Evolutionary conservation across 768 basidiomycete species (phyloP), one percentile per base, ranked within the genome.

Genomic region (Lactarius deliciosus): DNA sequence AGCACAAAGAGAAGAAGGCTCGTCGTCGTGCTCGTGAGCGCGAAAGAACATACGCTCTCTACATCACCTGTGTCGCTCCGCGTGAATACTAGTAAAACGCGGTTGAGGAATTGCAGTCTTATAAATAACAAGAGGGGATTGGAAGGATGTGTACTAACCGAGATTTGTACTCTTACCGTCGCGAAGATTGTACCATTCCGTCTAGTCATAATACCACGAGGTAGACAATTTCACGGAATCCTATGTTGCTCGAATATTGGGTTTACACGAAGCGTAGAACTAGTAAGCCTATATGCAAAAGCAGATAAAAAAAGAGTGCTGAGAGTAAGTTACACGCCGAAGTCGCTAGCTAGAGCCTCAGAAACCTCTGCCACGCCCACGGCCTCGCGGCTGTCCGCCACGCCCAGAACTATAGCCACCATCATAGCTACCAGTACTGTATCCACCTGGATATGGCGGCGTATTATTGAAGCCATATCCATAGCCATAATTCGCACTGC

Each of bases 1-100:
- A 82, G 68, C 81, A 81, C 69, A 86, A 80, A 77, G 88, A 90
- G 73, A 89, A 82, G 81, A 88, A 84, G 73, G 77, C 81, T 57
- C 82, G 82, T 72, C 81, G 78, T 72, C 85, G 82, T 74, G 83
- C 82, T 50, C 86, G 80, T 73, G 84, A 84, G 65, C 81, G 80
- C 47, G 86, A 86, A 70, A 87, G 82, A 76, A 81, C 80, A 63
- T 92, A 90, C 73, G 72, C 84, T 2, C 75, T 92, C 43, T 91
- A 86, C 73, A 71, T 92, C 60, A 81, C 79, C 11, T 90, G 81
- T 72, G 68, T 86, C 25, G 69, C 76, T 18, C 79, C 72, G 53
- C 69, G 72, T 41, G 72, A 73, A 25, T 65, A 68, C 47, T 68
- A 47, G 64, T 54, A 16, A 28, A 28, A 47, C 41, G 60, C 40